These are phyloP conservation scores for Fragilariopsis cylindrus DNA, from an alignment of 108 stramenopile genomes.

Conservation along the genomic window DNA sequence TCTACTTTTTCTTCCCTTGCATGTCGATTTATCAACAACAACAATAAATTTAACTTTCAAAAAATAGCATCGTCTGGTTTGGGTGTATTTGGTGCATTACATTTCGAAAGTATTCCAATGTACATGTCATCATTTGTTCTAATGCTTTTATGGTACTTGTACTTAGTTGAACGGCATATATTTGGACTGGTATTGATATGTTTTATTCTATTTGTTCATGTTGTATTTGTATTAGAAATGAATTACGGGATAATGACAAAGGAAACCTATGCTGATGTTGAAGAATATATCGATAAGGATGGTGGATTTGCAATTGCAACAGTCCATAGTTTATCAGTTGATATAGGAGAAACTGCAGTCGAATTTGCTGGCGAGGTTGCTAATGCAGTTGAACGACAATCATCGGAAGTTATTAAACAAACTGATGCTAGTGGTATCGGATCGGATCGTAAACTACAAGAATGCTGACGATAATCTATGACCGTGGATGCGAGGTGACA, in stretches of 20 bases:
- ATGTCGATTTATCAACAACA: no score
- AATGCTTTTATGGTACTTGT: neutral
- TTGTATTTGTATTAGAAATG: neutral
- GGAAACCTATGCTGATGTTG: constrained; percentile 1
- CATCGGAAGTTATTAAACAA: no score
- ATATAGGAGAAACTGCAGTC: constrained; percentile 12
- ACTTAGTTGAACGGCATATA: neutral
- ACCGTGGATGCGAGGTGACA: no score
- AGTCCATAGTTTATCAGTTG: neutral
- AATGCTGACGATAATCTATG: no score
- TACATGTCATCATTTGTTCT: neutral
- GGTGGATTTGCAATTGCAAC: neutral
- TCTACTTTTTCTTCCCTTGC: no score
- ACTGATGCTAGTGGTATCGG: no score
- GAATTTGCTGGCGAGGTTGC: neutral
- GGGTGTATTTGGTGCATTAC: constrained; percentile 1
- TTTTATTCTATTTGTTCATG: neutral
- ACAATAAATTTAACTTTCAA: no score
- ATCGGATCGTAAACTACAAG: no score
- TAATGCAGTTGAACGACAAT: neutral
- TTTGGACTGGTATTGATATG: neutral
- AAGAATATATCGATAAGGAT: constrained; percentile 3
- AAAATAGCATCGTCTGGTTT: neutral
- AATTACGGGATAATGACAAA: constrained; percentile 4
- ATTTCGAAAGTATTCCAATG: neutral